These are phyloP conservation scores for Phalaenopsis hybrid DNA, from an alignment of 116 monocot genomes.

Conservation along the genomic window DNA sequence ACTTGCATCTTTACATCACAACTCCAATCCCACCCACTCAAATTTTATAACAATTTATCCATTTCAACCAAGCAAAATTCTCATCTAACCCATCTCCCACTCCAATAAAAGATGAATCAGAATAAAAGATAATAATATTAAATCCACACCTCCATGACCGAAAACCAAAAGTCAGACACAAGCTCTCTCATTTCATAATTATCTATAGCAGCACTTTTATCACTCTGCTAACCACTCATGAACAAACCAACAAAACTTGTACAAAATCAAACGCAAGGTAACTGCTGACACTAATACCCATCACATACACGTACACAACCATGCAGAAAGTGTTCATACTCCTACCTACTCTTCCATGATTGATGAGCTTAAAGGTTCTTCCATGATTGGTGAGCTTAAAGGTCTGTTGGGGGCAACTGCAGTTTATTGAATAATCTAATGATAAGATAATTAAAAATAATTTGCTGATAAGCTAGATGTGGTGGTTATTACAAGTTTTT, in stretches of 20 bases:
- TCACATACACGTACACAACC: neutral
- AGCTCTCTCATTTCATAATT: neutral
- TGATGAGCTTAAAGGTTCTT: constrained; percentile 4
- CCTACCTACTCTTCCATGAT: neutral
- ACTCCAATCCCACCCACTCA: too few species aligned
- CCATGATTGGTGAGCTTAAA: constrained; percentile 1
- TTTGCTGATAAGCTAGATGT: too few species aligned
- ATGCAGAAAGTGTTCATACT: neutral
- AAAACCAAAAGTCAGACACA: neutral
- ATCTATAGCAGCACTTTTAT: neutral
- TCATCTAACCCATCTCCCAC: neutral
- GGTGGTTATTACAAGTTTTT: too few species aligned
- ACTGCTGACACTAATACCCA: neutral
- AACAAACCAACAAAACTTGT: neutral
- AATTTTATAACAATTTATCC: too few species aligned
- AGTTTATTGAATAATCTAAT: too few species aligned
- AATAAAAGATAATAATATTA: neutral
- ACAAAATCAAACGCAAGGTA: neutral
- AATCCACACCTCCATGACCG: neutral
- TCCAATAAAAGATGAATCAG: neutral
- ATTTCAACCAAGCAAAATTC: constrained; percentile 4
- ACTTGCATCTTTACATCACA: too few species aligned
- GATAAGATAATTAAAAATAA: too few species aligned
- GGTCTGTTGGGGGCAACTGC: too few species aligned
- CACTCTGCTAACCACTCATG: neutral